Percentiles rank a stretch among this genome's conserved stretches.
These are phyloP conservation scores for Nakazawaea peltata DNA, from an alignment of 805 yeast genomes.

Conservation along the genomic window DNA sequence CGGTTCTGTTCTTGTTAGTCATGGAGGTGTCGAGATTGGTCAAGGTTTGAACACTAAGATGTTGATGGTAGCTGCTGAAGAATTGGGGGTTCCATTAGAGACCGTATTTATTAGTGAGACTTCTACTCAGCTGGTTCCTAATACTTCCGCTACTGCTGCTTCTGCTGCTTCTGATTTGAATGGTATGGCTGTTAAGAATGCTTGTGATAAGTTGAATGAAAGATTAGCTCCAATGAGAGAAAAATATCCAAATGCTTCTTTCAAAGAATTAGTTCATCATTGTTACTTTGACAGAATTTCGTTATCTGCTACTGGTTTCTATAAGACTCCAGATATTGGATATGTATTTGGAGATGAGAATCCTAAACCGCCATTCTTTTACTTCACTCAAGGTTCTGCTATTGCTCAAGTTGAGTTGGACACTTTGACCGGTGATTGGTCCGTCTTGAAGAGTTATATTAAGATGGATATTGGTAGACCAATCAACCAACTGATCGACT, in stretches of 20 bases:
- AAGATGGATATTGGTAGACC: slow-evolving; percentile 43
- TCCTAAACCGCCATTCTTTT: slow-evolving; percentile 38
- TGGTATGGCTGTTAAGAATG: slow-evolving; percentile 40
- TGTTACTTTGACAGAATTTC: slow-evolving; percentile 39
- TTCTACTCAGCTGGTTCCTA: slow-evolving; percentile 37
- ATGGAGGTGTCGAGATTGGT: slow-evolving; percentile 45
- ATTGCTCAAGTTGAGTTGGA: slow-evolving; percentile 35
- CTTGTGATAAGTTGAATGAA: slow-evolving; percentile 35
- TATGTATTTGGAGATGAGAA: slow-evolving; percentile 30
- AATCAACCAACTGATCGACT: slow-evolving; percentile 38
- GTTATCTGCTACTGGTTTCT: slow-evolving; percentile 39
- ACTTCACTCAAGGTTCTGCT: slow-evolving; percentile 39
- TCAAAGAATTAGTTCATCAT: slow-evolving; percentile 30
- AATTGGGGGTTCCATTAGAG: slow-evolving; percentile 30
- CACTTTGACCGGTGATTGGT: slow-evolving; percentile 41
- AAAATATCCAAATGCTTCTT: slow-evolving; percentile 27
- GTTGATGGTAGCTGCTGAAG: slow-evolving; percentile 39
- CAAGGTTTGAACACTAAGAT: slow-evolving; percentile 41
- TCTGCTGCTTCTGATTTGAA: slow-evolving; percentile 40
- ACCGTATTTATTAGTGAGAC: slow-evolving; percentile 36
- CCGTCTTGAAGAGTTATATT: slow-evolving; percentile 30
- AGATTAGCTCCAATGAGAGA: slow-evolving; percentile 31
- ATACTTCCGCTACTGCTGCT: slow-evolving; percentile 41
- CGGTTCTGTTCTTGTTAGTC: slow-evolving; percentile 37
- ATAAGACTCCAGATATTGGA: slow-evolving; percentile 42